Evolutionary conservation across 768 basidiomycete genomes (phyloP).

Genomic region (Leccinum obscurum): DNA sequence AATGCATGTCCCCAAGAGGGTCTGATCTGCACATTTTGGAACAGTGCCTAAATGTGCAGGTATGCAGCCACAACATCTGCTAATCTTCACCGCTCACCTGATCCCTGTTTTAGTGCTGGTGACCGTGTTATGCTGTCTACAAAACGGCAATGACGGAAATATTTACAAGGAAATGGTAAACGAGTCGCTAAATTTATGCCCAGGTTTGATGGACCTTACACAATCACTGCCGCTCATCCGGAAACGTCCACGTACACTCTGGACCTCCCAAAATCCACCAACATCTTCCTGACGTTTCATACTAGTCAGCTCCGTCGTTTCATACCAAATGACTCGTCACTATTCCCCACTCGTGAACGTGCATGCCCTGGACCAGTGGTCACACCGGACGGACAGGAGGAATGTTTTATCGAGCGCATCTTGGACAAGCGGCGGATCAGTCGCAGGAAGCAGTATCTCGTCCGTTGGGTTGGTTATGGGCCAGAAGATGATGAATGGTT

Average conservation of each 20-base stretch:
- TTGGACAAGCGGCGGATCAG: constrained; percentile 13
- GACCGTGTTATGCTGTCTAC: constrained; percentile 33
- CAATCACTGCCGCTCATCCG: constrained; percentile 15
- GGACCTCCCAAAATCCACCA: constrained; percentile 24
- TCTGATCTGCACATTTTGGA: too few relatives aligned
- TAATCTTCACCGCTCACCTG: background rate
- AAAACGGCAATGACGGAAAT: constrained; percentile 12
- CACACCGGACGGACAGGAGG: background rate
- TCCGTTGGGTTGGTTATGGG: constrained; percentile 19
- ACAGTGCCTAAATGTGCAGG: too few relatives aligned
- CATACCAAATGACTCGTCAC: constrained; percentile 35
- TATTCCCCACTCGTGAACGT: constrained; percentile 36
- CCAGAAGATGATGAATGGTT: constrained; percentile 11
- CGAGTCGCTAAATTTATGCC: constrained; percentile 45
- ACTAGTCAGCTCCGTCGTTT: constrained; percentile 30
- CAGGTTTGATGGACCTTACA: constrained; percentile 31
- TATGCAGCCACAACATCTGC: too few relatives aligned
- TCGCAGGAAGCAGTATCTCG: constrained; percentile 16
- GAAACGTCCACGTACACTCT: constrained; percentile 25
- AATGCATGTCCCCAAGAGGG: too few relatives aligned
- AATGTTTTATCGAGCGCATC: background rate
- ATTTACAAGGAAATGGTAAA: constrained; percentile 15
- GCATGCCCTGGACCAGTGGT: background rate
- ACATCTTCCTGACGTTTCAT: constrained; percentile 34
- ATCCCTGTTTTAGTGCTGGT: background rate